Base-by-base conservation (phyloP, 768 basidiomycete species). In the Trametes villosa region DNA sequence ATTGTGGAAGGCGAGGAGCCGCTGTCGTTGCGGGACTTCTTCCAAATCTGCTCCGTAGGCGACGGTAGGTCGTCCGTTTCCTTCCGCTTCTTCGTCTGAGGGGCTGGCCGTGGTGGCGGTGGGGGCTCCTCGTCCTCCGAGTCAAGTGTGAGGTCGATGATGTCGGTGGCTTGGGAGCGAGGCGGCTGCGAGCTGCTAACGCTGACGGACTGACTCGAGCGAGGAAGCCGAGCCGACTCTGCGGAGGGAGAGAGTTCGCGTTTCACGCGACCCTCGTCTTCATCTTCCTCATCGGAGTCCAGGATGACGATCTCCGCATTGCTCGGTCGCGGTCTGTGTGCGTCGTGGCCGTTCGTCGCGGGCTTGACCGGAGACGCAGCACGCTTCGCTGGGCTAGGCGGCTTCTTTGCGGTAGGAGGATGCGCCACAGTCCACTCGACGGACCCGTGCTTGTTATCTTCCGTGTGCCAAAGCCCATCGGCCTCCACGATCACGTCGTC, bases 401-500 rank as follows among this genome's bases (percentile, higher is more conserved):
- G 62, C 27, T 65, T 63, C 2, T 64, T 56, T 7, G 34, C 49
- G 7, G 52, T 49, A 6, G 27, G 46, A 22, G 70, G 78, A 71
- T 89, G 85, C 0, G 74, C 65, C 44, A 81, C 80, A 65, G 81
- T 84, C 94, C 95, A 97, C 30, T 73, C 76, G 1, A 77, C 67
- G 20, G 92, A 94, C 1, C 85, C 94, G 68, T 84, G 90, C 74
- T 90, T 93, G 77, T 90, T 83, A 74, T 98, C 94, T 18, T 83
- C 77, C 1, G 94, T 94, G 71, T 97, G 96, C 97, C 97, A 99
- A 71, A 96, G 89, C 1, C 94, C 96, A 71, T 96, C 88, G 6
- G 93, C 86, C 73, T 99, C 96, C 17, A 99, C 87, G 56, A 96
- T 82, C 26, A 99, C 94, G 64, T 97, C 92, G 50, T 99, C 97